Percentiles rank a stretch among this genome's conserved stretches.
Evolutionary conservation across 495 filamentous ascomycete genomes (phyloP).

Genomic region (Aspergillus coremiiformis): DNA sequence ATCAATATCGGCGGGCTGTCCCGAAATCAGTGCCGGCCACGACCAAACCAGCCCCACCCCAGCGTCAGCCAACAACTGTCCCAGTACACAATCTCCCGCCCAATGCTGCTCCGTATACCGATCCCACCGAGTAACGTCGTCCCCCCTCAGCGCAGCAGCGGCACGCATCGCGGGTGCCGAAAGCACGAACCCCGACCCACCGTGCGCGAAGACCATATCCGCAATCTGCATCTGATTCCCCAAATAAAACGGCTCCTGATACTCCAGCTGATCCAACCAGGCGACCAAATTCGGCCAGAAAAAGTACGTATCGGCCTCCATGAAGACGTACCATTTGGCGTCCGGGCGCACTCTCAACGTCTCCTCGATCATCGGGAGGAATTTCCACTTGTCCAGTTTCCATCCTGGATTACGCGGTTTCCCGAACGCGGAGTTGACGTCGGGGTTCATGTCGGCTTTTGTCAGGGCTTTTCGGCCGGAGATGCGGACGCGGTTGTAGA

Average conservation of each 20-base stretch:
- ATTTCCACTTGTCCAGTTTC: conserved; percentile 66
- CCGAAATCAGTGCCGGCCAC: conserved; percentile 30
- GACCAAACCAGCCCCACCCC: conserved; percentile 28
- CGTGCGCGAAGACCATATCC: conserved; percentile 51
- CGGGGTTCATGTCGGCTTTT: conserved; percentile 20
- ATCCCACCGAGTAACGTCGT: conserved; percentile 22
- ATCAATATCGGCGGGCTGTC: conserved; percentile 34
- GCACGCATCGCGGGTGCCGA: conserved; percentile 26
- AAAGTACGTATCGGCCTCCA: conserved; percentile 61
- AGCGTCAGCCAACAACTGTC: conserved; percentile 32
- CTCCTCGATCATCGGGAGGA: conserved; percentile 55
- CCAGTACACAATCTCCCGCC: conserved; percentile 42
- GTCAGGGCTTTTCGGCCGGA: conserved; percentile 28
- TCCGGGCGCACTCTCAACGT: conserved; percentile 44
- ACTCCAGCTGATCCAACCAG: conserved; percentile 47
- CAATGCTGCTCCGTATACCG: conserved; percentile 24
- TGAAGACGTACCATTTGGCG: conserved; percentile 59
- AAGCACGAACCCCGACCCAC: conserved; percentile 58
- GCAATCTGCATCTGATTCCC: conserved; percentile 46
- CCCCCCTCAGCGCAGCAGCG: conserved; percentile 15
- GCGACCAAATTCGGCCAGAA: conserved; percentile 55
- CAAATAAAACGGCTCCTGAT: conserved; percentile 43
- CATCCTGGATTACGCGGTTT: conserved; percentile 46
- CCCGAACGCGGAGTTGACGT: conserved; percentile 27
- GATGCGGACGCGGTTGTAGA: conserved; percentile 35